Evolutionary conservation across 1,284 basidiomycete species (phyloP), one percentile per base, ranked within the genome.

Genomic region (Sporisorium graminicola): DNA sequence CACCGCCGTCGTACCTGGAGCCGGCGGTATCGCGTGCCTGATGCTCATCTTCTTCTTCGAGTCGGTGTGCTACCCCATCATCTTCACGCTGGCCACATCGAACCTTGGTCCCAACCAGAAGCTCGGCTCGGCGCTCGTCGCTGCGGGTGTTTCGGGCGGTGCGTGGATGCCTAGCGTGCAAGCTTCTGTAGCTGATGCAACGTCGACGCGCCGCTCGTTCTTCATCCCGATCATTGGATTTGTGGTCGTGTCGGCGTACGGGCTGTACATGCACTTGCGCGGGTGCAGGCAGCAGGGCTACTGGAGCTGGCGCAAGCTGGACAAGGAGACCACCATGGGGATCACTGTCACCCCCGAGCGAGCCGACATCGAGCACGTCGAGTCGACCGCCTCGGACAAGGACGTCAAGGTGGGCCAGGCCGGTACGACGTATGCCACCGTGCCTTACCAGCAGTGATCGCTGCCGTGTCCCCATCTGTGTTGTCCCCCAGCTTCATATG

Each of bases 1-100:
- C 55, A 88, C 90, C 50, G 88, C 90, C 5, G 87, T 89, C 27
- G 84, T 90, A 7, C 86, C 88, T 7, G 90, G 91, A 16, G 87
- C 87, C 65, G 86, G 88, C 8, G 92, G 90, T 42, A 87, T 92
- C 52, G 90, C 88, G 10, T 90, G 89, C 85, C 82, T 92, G 63
- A 92, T 92, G 85, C 83, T 88, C 66, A 86, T 93, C 65, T 92
- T 92, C 89, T 92, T 91, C 88, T 92, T 92, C 86, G 92, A 92
- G 85, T 91, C 90, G 9, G 49, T 76, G 31, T 69, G 72, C 77
- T 82, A 84, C 85, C 82, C 54, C 62, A 67, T 69, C 53, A 89
- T 92, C 66, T 92, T 91, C 87, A 90, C 90, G 1, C 87, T 93
- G 42, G 91, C 89, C 8, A 93, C 92, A 35, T 89, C 90, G 85